Evolutionary conservation across 306 rosid species (phyloP).

Genomic region (Phaseolus lunatus): DNA sequence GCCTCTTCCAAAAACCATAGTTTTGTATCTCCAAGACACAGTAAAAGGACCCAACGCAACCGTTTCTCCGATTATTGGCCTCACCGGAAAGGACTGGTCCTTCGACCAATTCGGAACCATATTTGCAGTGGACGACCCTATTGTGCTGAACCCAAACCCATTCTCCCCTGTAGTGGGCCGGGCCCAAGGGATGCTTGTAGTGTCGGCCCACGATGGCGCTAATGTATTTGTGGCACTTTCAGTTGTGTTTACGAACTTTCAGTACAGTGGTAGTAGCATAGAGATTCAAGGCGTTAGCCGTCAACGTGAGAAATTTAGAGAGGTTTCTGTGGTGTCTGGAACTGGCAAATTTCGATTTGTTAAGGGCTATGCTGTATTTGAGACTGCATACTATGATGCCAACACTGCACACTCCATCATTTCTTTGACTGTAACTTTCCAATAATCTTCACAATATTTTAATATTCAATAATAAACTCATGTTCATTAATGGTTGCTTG

Average conservation of each 20-base stretch:
- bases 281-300: conserved; percentile 51
- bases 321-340: conserved; percentile 60
- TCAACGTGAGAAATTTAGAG: conserved; percentile 46
- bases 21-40: conserved; percentile 50
- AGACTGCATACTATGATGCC: conserved; percentile 45
- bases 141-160: not conserved
- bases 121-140: conserved; percentile 46
- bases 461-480: not conserved
- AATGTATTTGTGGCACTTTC: conserved; percentile 45
- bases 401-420: conserved; percentile 34
- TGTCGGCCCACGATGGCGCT: conserved; percentile 39
- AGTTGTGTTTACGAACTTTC: conserved; percentile 44
- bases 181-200: conserved; percentile 45
- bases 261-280: conserved; percentile 48
- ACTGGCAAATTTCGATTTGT: conserved; percentile 63
- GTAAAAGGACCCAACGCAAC: conserved; percentile 42
- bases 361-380: conserved; percentile 46
- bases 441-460: no score
- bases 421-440: conserved; percentile 41
- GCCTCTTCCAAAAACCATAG: conserved; percentile 18
- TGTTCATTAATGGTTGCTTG: no score
- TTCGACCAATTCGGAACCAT: conserved; percentile 50
- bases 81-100: conserved; percentile 42
- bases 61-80: conserved; percentile 33
- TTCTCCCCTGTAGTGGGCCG: conserved; percentile 34